Evolutionary conservation across 495 filamentous ascomycete genomes (phyloP).

Genomic region (Hyaloscypha hepaticicola): DNA sequence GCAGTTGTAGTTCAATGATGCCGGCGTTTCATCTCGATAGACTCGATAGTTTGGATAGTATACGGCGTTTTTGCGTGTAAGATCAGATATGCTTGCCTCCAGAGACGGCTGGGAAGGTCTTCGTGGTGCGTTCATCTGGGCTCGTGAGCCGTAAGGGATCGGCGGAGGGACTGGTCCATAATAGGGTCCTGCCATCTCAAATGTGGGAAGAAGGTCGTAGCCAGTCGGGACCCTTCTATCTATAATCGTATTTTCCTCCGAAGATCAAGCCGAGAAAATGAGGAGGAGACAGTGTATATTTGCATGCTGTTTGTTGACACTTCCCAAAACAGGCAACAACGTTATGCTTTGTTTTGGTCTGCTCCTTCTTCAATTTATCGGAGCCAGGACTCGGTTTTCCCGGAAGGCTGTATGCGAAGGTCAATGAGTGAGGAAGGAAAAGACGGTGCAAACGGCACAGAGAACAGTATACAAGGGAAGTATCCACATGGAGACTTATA

Average conservation of each 20-base stretch:
- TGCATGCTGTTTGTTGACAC: constrained; percentile 4
- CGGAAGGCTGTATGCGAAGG: constrained; percentile 9
- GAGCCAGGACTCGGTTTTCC: not conserved
- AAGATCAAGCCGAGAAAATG: constrained; percentile 1
- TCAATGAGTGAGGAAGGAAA: not conserved
- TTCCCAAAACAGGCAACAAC: constrained; percentile 1
- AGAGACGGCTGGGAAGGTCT: constrained; percentile 28
- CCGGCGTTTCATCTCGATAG: constrained; percentile 75
- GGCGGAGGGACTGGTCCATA: constrained; percentile 23
- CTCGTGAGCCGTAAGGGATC: constrained; percentile 26
- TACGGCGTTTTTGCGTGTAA: constrained; percentile 72
- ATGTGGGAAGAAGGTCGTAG: not conserved
- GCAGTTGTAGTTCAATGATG: constrained; percentile 62
- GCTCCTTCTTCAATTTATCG: not conserved
- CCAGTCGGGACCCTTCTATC: not conserved
- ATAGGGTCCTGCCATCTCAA: constrained; percentile 15
- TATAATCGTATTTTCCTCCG: constrained; percentile 2
- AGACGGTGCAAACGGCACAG: not conserved
- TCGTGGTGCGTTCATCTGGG: constrained; percentile 7
- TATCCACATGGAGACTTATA: not conserved
- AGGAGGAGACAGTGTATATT: not conserved
- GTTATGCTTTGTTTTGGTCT: not conserved
- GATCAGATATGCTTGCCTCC: constrained; percentile 25
- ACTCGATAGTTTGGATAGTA: constrained; percentile 89
- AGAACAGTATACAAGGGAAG: constrained; percentile 2